phyloP scores from a whole-genome alignment of 768 basidiomycete species.

The Xanthoconium stramineum region DNA sequence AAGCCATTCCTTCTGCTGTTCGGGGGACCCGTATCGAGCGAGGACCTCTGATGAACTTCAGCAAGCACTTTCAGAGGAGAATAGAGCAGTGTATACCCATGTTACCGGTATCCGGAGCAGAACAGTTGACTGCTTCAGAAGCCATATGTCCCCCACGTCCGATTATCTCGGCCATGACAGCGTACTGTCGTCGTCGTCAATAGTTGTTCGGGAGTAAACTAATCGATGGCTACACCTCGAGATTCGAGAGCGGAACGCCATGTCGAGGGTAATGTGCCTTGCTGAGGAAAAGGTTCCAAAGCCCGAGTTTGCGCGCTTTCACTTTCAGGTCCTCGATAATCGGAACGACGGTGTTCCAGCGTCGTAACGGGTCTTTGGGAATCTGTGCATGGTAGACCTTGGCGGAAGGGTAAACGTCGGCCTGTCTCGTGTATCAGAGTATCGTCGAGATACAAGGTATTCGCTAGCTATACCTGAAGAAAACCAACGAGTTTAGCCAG shows the following conservation, averaged over 20 bases:
- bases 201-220: not conserved
- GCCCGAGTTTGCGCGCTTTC: constrained; percentile 82
- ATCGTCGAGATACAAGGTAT: not conserved
- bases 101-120: constrained; percentile 96
- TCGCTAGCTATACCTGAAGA: constrained; percentile 56
- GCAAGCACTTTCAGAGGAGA: not conserved
- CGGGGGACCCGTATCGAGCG: constrained; percentile 87
- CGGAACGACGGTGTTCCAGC: constrained; percentile 85
- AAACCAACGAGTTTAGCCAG: constrained; percentile 82
- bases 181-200: constrained; percentile 58
- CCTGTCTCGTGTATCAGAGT: constrained; percentile 40
- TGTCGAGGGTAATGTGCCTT: constrained; percentile 88
- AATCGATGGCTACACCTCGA: constrained; percentile 61
- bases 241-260: constrained; percentile 87
- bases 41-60: constrained; percentile 72
- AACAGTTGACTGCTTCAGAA: constrained; percentile 87
- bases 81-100: constrained; percentile 60
- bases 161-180: constrained; percentile 94
- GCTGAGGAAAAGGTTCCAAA: constrained; percentile 98
- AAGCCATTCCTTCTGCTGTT: constrained; percentile 91
- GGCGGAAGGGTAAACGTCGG: constrained; percentile 82
- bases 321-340: constrained; percentile 81
- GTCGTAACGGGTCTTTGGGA: constrained; percentile 63
- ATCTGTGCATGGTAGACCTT: constrained; percentile 79
- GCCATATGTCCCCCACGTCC: constrained; percentile 81